phyloP scores from a whole-genome alignment of 1,284 basidiomycete species.

The Xerocomus minutiporus region DNA sequence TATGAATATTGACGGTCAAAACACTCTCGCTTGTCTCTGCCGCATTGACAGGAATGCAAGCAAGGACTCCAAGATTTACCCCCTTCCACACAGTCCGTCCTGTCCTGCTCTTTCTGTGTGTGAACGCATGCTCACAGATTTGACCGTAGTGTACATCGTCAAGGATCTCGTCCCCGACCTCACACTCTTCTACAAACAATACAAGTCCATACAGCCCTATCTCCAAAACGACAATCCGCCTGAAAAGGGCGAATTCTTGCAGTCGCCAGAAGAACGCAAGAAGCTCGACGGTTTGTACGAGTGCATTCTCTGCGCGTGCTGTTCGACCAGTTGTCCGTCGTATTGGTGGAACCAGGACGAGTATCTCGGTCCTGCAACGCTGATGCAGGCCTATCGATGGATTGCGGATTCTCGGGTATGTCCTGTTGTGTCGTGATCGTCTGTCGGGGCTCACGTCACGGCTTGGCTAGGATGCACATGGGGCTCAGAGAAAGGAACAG shows the following conservation, averaged over 20 bases:
- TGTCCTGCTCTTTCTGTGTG: neutral
- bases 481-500: constrained; percentile 81
- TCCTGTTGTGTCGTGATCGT: constrained; percentile 8
- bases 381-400: constrained; percentile 97
- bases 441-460: neutral
- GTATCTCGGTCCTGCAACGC: constrained; percentile 93
- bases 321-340: constrained; percentile 91
- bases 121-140: neutral
- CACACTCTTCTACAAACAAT: constrained; percentile 96
- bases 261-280: constrained; percentile 87
- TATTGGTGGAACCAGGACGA: constrained; percentile 99
- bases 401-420: constrained; percentile 91
- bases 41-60: constrained; percentile 77
- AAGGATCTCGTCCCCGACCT: constrained; percentile 95
- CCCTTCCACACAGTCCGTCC: constrained; percentile 90
- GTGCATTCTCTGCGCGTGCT: constrained; percentile 92
- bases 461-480: constrained; percentile 65
- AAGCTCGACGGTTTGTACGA: constrained; percentile 98
- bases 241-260: constrained; percentile 80
- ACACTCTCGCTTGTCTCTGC: constrained; percentile 97
- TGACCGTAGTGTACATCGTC: constrained; percentile 87
- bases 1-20: constrained; percentile 98
- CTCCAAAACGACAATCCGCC: constrained; percentile 90
- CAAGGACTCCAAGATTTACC: constrained; percentile 91
- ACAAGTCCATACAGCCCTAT: constrained; percentile 98